Conservation (phyloP, 2,329 filamentous ascomycete genomes). For the Ambrosiella xylebori region DNA sequence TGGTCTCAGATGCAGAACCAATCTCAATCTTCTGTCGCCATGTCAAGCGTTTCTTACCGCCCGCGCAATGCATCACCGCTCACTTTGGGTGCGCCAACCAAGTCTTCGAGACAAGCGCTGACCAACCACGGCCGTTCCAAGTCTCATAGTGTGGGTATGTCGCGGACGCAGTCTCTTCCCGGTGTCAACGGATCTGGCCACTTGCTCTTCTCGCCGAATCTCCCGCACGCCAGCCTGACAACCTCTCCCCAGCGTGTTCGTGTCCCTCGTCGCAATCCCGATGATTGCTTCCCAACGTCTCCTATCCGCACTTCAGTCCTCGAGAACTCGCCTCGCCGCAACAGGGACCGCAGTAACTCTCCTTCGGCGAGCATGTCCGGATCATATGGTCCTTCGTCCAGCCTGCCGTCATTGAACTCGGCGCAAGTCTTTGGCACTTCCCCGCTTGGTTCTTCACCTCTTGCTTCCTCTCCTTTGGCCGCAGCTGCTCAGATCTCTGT, state of each 20-base stretch:
- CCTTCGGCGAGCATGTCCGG: conserved; percentile 24
- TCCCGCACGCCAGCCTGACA: conserved; percentile 36
- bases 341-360: conserved; percentile 33
- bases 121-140: conserved; percentile 10
- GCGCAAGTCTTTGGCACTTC: conserved; percentile 1
- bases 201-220: conserved; percentile 35
- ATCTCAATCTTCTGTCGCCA: conserved; percentile 16
- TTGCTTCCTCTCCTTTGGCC: conserved; percentile 7
- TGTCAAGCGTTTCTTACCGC: conserved; percentile 31
- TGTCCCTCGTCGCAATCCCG: conserved; percentile 36
- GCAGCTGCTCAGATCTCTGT: conserved; percentile 13
- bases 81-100: conserved; percentile 18
- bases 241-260: conserved; percentile 36
- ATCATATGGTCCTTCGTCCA: conserved; percentile 9
- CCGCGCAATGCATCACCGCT: conserved; percentile 46
- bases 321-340: conserved; percentile 30
- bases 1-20: background rate
- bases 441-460: conserved; percentile 11
- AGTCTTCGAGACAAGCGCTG: background rate
- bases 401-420: conserved; percentile 13
- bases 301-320: conserved; percentile 38
- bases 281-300: conserved; percentile 40
- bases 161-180: conserved; percentile 46
- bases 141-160: conserved; percentile 30
- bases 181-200: conserved; percentile 43